Conservation (phyloP, 495 filamentous ascomycete species). For the Cercophora sp. region DNA sequence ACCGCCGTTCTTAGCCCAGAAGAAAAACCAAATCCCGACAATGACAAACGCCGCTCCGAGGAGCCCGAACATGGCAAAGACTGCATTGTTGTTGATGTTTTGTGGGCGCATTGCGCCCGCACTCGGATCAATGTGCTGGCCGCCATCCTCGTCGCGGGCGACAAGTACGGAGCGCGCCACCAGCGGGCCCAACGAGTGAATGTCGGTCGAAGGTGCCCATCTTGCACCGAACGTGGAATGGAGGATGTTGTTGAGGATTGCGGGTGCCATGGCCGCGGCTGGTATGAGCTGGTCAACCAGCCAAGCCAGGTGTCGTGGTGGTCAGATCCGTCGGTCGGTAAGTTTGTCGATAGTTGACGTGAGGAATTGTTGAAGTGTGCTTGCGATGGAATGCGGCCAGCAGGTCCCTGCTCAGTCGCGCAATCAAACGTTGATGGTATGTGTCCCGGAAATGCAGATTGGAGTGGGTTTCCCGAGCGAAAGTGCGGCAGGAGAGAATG, state of each 20-base stretch:
- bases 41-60: conserved; percentile 76
- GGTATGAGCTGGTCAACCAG: conserved; percentile 25
- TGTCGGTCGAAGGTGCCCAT: conserved; percentile 11
- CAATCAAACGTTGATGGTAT: too few species aligned
- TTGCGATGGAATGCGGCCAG: too few species aligned
- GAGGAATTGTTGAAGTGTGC: neutral
- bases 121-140: conserved; percentile 26
- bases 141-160: conserved; percentile 29
- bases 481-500: neutral
- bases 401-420: too few species aligned
- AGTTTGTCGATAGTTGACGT: neutral
- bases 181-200: conserved; percentile 35
- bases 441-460: too few species aligned
- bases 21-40: conserved; percentile 90
- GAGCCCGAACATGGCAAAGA: conserved; percentile 81
- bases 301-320: conserved; percentile 13
- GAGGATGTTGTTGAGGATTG: conserved; percentile 22
- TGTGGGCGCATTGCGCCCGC: conserved; percentile 56
- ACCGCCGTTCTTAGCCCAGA: conserved; percentile 94
- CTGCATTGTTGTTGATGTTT: conserved; percentile 77
- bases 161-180: conserved; percentile 36
- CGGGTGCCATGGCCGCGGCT: conserved; percentile 31
- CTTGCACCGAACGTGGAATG: conserved; percentile 10
- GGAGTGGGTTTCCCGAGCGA: too few species aligned
- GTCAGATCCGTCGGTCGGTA: conserved; percentile 4